Percentiles rank a stretch among this genome's conserved stretches.
Conservation (phyloP, 768 basidiomycete genomes). For the Termitomyces sp. region DNA sequence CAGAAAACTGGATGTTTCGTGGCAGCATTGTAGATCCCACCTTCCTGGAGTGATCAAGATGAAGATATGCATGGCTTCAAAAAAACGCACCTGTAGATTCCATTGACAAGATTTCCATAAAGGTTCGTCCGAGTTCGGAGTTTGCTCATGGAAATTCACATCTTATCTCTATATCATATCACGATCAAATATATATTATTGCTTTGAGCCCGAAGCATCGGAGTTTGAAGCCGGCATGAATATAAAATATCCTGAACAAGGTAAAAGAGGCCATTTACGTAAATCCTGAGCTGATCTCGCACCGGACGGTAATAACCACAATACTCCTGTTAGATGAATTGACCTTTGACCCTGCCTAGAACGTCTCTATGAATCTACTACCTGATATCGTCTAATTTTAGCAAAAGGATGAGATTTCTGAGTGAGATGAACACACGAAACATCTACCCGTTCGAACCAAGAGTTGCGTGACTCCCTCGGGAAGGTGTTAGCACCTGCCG, state of each 20-base stretch:
- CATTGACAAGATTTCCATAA: background rate
- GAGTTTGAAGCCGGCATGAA: no score
- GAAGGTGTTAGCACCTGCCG: background rate
- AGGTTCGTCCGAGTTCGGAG: no score
- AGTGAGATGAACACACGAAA: background rate
- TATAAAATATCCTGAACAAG: no score
- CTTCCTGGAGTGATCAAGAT: background rate
- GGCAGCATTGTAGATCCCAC: background rate
- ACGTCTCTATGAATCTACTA: slow-evolving; percentile 6
- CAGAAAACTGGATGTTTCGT: slow-evolving; percentile 46
- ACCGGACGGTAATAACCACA: no score
- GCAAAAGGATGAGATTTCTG: background rate
- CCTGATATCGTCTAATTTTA: background rate
- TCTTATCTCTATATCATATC: no score
- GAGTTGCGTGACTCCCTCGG: background rate
- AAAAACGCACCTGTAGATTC: background rate
- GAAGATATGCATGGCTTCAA: background rate
- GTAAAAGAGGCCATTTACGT: no score
- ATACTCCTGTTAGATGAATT: no score
- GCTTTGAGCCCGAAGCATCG: no score
- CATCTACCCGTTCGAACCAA: slow-evolving; percentile 4
- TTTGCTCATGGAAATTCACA: no score
- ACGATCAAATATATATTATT: no score
- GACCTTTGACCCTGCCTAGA: background rate
- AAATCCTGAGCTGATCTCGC: no score